A percentile compares a stretch with the other conserved stretches of the same genome.
These are phyloP conservation scores for Strobilomyces echinocephalus DNA, from an alignment of 768 basidiomycete species.

Conservation along the genomic window DNA sequence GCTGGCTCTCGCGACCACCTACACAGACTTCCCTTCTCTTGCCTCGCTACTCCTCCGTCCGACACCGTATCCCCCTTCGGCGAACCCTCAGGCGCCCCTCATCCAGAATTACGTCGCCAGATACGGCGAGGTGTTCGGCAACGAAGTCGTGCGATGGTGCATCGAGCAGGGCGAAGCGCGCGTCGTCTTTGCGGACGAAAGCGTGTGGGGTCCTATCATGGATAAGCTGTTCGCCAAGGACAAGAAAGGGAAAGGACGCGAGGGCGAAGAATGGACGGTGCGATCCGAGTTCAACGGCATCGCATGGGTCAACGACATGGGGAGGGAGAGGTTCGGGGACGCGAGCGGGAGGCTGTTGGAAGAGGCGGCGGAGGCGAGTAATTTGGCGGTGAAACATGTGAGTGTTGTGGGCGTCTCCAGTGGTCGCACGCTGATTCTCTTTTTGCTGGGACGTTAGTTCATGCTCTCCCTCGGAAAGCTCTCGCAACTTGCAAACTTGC, in stretches of 20 bases:
- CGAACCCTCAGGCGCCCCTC: slow-evolving; percentile 57
- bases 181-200: slow-evolving; percentile 75
- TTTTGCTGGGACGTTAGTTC: slow-evolving; percentile 45
- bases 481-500: slow-evolving; percentile 60
- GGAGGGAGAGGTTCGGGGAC: slow-evolving; percentile 56
- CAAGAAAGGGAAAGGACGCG: slow-evolving; percentile 23
- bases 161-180: slow-evolving; percentile 85
- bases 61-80: slow-evolving; percentile 54
- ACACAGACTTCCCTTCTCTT: slow-evolving; percentile 81
- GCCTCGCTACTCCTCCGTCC: slow-evolving; percentile 77
- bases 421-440: slow-evolving; percentile 4
- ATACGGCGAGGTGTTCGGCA: slow-evolving; percentile 80
- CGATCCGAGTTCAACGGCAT: slow-evolving; percentile 49
- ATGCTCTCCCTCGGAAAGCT: slow-evolving; percentile 91
- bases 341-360: slow-evolving; percentile 60
- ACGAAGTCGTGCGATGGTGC: slow-evolving; percentile 90
- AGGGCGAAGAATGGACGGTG: slow-evolving; percentile 33
- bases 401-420: slow-evolving; percentile 16
- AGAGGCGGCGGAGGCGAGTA: slow-evolving; percentile 54
- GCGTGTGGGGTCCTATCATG: slow-evolving; percentile 55
- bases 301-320: slow-evolving; percentile 88
- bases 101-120: slow-evolving; percentile 71
- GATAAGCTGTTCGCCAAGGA: slow-evolving; percentile 58
- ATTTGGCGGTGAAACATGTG: slow-evolving; percentile 76
- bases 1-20: slow-evolving; percentile 79